These are phyloP conservation scores for Nemania sp. DNA, from an alignment of 2,329 filamentous ascomycete species.

Conservation along the genomic window DNA sequence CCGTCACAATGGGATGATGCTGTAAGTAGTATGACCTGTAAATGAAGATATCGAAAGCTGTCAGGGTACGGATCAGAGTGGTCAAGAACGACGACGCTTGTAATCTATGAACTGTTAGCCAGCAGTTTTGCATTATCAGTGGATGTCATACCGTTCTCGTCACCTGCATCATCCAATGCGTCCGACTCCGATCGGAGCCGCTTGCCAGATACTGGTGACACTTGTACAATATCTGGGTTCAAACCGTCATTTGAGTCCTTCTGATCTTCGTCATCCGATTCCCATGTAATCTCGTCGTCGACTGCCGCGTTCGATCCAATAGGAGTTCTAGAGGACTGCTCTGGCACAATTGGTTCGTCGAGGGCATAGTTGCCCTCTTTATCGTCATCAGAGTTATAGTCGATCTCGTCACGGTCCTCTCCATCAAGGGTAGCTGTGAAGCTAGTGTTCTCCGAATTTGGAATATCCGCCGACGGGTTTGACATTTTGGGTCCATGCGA, in stretches of 20 bases:
- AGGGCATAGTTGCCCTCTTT: slow-evolving; percentile 35
- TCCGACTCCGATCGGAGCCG: slow-evolving; percentile 36
- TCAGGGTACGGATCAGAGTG: slow-evolving; percentile 21
- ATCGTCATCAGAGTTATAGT: slow-evolving; percentile 42
- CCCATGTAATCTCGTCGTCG: slow-evolving; percentile 42
- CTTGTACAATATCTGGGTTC: slow-evolving; percentile 39
- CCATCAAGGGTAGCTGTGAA: slow-evolving; percentile 41
- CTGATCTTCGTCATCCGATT: slow-evolving; percentile 39
- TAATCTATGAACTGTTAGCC: slow-evolving; percentile 46
- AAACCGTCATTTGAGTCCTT: slow-evolving; percentile 24
- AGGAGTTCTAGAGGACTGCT: slow-evolving; percentile 28
- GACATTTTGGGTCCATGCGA: slow-evolving; percentile 16
- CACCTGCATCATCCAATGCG: slow-evolving; percentile 30
- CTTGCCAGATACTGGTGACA: slow-evolving; percentile 40
- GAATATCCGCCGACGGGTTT: slow-evolving; percentile 35
- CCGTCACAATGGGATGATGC: slow-evolving; percentile 24
- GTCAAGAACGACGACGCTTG: slow-evolving; percentile 57
- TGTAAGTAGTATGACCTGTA: slow-evolving; percentile 21
- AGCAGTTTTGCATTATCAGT: neutral
- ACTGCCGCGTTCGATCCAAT: slow-evolving; percentile 29
- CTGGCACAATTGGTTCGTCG: slow-evolving; percentile 25
- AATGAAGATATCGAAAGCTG: no score
- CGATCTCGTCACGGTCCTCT: slow-evolving; percentile 41
- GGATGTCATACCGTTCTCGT: slow-evolving; percentile 37
- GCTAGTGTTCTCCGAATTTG: slow-evolving; percentile 42